Percentiles rank a stretch among this genome's conserved stretches.
Evolutionary conservation across 2,329 filamentous ascomycete species (phyloP).

Genomic region (Epichloe gansuensis): DNA sequence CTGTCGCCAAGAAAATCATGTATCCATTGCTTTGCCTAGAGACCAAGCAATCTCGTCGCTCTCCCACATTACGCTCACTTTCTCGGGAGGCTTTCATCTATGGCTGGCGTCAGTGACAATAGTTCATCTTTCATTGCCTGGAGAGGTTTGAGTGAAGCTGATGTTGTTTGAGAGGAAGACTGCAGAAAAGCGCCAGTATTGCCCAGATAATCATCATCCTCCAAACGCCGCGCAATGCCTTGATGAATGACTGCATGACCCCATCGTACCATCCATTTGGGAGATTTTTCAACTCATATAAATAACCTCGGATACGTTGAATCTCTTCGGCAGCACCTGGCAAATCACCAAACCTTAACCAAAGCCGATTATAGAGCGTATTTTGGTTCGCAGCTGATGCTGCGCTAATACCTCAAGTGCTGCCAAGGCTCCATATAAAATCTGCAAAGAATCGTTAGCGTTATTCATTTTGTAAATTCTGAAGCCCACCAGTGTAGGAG

Average conservation of each 20-base stretch:
- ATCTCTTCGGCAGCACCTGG: conserved; percentile 58
- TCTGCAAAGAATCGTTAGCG: conserved; percentile 14
- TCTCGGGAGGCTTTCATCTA: not conserved
- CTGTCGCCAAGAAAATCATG: not conserved
- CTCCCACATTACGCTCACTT: not conserved
- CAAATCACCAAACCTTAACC: conserved; percentile 51
- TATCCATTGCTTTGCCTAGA: not conserved
- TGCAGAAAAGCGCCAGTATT: conserved; percentile 44
- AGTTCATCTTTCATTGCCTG: conserved; percentile 11
- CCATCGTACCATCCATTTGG: conserved; percentile 56
- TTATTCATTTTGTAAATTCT: not conserved
- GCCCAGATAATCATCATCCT: conserved; percentile 52
- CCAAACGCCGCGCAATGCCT: conserved; percentile 65
- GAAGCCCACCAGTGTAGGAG: too few species aligned
- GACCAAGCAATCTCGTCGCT: conserved; percentile 1
- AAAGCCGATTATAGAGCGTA: conserved; percentile 52
- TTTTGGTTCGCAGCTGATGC: conserved; percentile 78
- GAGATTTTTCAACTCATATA: too few species aligned
- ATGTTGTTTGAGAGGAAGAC: conserved; percentile 64
- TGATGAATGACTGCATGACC: conserved; percentile 61
- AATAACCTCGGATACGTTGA: conserved; percentile 53
- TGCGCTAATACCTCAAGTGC: conserved; percentile 35
- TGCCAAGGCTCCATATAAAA: conserved; percentile 30
- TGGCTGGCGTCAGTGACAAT: not conserved
- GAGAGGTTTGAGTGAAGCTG: conserved; percentile 58